phyloP scores from a whole-genome alignment of 208 protist genomes.

The Trichomonas gallinae region DNA sequence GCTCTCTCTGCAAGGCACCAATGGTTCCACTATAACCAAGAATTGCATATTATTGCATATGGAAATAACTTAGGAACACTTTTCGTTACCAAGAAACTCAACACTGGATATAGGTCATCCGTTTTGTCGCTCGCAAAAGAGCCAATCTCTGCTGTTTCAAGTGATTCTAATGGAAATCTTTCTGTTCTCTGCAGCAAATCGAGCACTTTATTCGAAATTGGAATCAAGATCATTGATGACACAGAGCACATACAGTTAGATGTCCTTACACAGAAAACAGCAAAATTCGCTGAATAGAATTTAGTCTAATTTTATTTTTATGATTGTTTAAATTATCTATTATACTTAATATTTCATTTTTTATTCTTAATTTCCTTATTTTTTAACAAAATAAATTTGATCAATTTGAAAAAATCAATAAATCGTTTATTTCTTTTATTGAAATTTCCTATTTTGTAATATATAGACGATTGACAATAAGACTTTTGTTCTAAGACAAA shows the following conservation, averaged over 20 bases:
- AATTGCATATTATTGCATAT: background rate
- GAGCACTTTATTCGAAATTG: background rate
- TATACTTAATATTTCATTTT: too few species aligned
- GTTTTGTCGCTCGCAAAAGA: background rate
- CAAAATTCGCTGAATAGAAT: too few species aligned
- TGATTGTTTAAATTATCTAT: too few species aligned
- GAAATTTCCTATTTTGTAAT: too few species aligned
- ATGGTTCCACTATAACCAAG: background rate
- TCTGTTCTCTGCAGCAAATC: background rate
- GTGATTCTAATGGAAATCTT: background rate
- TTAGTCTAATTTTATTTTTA: too few species aligned
- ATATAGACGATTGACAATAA: too few species aligned
- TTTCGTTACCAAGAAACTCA: background rate
- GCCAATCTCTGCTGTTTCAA: background rate
- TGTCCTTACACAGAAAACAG: background rate
- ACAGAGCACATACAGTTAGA: background rate
- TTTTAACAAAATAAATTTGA: too few species aligned
- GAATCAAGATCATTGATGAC: background rate
- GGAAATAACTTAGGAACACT: background rate
- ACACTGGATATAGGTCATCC: background rate
- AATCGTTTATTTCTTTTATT: too few species aligned
- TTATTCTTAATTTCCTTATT: too few species aligned
- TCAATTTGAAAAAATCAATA: too few species aligned
- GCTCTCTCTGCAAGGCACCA: background rate
- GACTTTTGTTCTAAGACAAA: too few species aligned